Base-by-base conservation (phyloP, 257 asterid species). In the Schizonepeta tenuifolia region DNA sequence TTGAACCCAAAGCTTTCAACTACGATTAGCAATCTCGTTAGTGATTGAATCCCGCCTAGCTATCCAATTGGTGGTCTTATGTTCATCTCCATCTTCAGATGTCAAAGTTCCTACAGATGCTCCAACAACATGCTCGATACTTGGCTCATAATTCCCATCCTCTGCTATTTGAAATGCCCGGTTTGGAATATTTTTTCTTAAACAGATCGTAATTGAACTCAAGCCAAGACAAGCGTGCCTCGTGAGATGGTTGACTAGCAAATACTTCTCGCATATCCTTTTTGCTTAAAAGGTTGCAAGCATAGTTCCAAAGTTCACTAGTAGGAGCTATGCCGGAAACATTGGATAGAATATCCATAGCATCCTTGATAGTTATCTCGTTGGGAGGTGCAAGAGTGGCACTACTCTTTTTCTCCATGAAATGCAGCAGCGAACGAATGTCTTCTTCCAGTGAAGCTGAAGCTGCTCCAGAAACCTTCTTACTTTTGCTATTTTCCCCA, bases 221-320 rank as follows among this genome's bases (percentile, higher is more conserved):
- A 2, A 63, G 69, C 51, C 35, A 63, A 17, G 51, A 62, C 3
- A 36, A 62, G 6, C 51, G 51, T 8, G 68, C 18, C 31, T 62
- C 68, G 38, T 63, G 33, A 38, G 69, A 38, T 1, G 53, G 69
- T 36, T 63, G 69, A 62, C 51, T 38, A 8, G 11, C 12, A 40
- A 40, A 40, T 1, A 40, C 44, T 40, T 40, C 7, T 63, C 53
- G 3, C 51, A 63, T 63, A 20, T 63, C 54, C 7, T 65, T 21
- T 41, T 65, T 21, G 36, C 55, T 65, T 55, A 65, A 20, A 21
- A 65, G 38, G 21, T 41, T 41, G 21, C 70, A 18, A 44, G 70
- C 36, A 24, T 24, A 24, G 2, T 24, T 24, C 26, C 26, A 24
- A 24, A 24, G 26, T 24, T 24, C 26, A 24, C 26, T 24, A 24